Conservation (phyloP, 495 filamentous ascomycete genomes). For the Haplographium delicatum region DNA sequence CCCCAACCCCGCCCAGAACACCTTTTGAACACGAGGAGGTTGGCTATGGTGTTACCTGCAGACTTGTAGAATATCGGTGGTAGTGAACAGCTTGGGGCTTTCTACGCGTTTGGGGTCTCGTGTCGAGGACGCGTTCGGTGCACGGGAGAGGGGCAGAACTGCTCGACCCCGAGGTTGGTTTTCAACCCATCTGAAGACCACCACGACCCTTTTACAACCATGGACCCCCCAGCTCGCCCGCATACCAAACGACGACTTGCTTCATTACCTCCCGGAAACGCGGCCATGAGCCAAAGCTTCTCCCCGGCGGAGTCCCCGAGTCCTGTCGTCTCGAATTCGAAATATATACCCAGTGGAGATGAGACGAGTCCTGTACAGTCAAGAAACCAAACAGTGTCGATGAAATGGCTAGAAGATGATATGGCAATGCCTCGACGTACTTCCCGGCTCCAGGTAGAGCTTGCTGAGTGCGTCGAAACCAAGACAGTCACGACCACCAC, state of each 20-base stretch:
- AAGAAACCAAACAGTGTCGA: conserved; percentile 17
- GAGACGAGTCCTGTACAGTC: conserved; percentile 10
- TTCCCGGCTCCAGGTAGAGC: conserved; percentile 39
- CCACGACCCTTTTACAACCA: background rate
- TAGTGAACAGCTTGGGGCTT: conserved; percentile 11
- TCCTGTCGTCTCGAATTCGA: conserved; percentile 21
- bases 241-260: conserved; percentile 8
- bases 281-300: conserved; percentile 4
- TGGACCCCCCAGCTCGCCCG: conserved; percentile 21
- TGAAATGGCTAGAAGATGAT: conserved; percentile 23
- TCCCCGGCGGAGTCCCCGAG: conserved; percentile 19
- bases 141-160: conserved; percentile 9
- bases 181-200: background rate
- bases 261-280: conserved; percentile 1
- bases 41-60: conserved; percentile 21
- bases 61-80: conserved; percentile 14
- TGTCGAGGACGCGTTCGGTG: conserved; percentile 22
- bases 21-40: background rate
- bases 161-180: background rate
- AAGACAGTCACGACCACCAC: conserved; percentile 86
- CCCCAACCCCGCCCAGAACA: conserved; percentile 7
- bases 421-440: conserved; percentile 12
- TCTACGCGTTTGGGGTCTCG: conserved; percentile 20
- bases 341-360: conserved; percentile 5
- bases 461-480: conserved; percentile 54